Evolutionary conservation across 495 filamentous ascomycete genomes (phyloP).

Genomic region (Neurospora sp.): DNA sequence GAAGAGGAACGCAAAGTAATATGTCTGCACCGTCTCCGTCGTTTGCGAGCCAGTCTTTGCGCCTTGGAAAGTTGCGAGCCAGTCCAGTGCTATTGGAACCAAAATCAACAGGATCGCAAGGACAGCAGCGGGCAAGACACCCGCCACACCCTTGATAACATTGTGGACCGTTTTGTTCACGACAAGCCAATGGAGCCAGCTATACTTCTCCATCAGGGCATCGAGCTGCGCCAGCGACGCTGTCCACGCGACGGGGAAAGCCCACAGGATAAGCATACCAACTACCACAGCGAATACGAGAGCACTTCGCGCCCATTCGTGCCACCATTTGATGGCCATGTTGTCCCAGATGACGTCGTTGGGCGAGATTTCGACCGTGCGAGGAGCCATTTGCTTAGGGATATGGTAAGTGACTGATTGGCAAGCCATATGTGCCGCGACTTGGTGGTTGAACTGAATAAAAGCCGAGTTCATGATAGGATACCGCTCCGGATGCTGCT

Average conservation of each 20-base stretch:
- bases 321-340: conserved; percentile 95
- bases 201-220: conserved; percentile 50
- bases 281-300: conserved; percentile 55
- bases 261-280: conserved; percentile 82
- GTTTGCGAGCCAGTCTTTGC: conserved; percentile 71
- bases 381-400: conserved; percentile 89
- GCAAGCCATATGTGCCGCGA: conserved; percentile 96
- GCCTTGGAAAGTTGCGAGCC: conserved; percentile 67
- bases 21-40: conserved; percentile 76
- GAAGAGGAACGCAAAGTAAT: conserved; percentile 92
- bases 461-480: conserved; percentile 97
- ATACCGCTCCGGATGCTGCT: conserved; percentile 74
- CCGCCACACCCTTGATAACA: conserved; percentile 65
- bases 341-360: conserved; percentile 96
- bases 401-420: conserved; percentile 86
- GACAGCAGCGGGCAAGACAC: conserved; percentile 73
- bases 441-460: conserved; percentile 97
- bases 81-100: conserved; percentile 61
- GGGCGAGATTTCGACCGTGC: conserved; percentile 84
- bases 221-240: conserved; percentile 68
- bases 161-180: conserved; percentile 43
- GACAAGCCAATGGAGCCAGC: conserved; percentile 63
- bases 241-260: conserved; percentile 83
- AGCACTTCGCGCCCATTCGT: conserved; percentile 65
- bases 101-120: conserved; percentile 71